phyloP scores from a whole-genome alignment of 2,329 filamentous ascomycete species.

The Cladophialophora psammophila region DNA sequence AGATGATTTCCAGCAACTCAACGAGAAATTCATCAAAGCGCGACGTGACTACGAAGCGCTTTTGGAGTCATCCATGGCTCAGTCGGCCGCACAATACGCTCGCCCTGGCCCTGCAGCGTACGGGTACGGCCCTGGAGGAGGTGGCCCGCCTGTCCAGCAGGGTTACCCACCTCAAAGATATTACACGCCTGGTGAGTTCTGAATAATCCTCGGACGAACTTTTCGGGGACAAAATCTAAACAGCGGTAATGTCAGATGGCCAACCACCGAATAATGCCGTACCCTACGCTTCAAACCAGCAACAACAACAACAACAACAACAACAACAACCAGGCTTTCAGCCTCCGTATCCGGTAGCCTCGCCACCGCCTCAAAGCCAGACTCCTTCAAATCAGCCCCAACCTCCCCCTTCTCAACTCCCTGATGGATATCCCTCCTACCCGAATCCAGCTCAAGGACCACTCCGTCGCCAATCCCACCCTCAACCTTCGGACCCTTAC shows the following conservation, averaged over 20 bases:
- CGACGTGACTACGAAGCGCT: conserved; percentile 94
- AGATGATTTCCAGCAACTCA: conserved; percentile 98
- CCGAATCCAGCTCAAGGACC: conserved; percentile 45
- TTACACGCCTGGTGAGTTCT: conserved; percentile 66
- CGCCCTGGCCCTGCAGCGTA: conserved; percentile 45
- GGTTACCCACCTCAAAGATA: conserved; percentile 65
- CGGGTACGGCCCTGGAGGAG: conserved; percentile 44
- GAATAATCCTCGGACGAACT: conserved; percentile 20
- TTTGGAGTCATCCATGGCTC: conserved; percentile 95
- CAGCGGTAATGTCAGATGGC: conserved; percentile 29
- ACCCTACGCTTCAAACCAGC: conserved; percentile 34
- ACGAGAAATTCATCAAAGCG: conserved; percentile 99
- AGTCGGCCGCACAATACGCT: conserved; percentile 71
- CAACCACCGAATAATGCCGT: conserved; percentile 44
- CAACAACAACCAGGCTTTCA: conserved; percentile 41
- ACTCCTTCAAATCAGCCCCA: conserved; percentile 49
- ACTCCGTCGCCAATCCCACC: conserved; percentile 34
- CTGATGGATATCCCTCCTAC: conserved; percentile 45
- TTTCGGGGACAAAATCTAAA: conserved; percentile 23
- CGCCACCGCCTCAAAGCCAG: conserved; percentile 60
- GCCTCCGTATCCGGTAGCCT: conserved; percentile 50
- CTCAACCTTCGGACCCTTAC: conserved; percentile 53
- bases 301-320: conserved; percentile 32
- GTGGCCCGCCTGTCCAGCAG: conserved; percentile 39
- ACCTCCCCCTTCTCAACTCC: conserved; percentile 23